Evolutionary conservation across 23 red algal species (phyloP).

Genomic region (Chondrus crispus): DNA sequence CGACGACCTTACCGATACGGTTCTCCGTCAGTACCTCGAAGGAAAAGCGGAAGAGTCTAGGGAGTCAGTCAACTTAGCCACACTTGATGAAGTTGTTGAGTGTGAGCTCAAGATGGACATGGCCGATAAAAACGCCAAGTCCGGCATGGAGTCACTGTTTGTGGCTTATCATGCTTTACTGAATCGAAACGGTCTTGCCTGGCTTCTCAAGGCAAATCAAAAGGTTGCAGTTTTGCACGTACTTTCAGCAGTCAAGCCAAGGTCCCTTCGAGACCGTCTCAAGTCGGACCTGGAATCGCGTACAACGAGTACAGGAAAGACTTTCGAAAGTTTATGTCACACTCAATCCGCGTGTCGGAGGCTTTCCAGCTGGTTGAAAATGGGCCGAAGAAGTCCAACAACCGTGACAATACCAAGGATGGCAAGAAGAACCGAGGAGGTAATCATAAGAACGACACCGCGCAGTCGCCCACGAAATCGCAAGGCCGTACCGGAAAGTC

Average conservation of each 20-base stretch:
- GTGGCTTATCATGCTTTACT: background rate
- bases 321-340: background rate
- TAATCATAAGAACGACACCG: too few species aligned
- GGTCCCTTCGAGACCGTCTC: background rate
- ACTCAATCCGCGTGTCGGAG: background rate
- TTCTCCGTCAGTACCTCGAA: background rate
- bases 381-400: too few species aligned
- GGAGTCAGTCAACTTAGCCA: background rate
- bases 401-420: too few species aligned
- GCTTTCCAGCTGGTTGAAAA: constrained; percentile 4
- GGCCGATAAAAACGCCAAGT: background rate
- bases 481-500: too few species aligned
- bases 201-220: background rate
- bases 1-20: background rate
- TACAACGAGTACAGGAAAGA: background rate
- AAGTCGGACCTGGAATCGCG: background rate
- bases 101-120: constrained; percentile 28
- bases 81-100: background rate
- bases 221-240: constrained; percentile 1
- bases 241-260: background rate
- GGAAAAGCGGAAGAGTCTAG: background rate
- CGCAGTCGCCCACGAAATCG: too few species aligned
- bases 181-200: background rate
- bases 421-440: too few species aligned
- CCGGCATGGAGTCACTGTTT: background rate